Evolutionary conservation across 257 asterid genomes (phyloP), one percentile per base, ranked within the genome.

Genomic region (Penstemon barbatus): DNA sequence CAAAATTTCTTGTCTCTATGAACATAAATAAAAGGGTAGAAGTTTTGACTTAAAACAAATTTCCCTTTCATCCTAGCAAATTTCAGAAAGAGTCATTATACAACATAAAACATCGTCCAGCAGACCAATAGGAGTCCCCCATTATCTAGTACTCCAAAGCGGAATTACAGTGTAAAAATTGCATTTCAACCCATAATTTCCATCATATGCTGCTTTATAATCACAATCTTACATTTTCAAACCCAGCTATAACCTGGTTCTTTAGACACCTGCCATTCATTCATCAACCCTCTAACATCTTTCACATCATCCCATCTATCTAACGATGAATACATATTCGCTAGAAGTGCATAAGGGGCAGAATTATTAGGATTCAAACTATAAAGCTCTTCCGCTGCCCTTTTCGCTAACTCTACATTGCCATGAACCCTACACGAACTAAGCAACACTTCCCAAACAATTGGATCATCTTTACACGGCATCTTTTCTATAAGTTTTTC

Each of bases 261-360:
- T 72, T 89, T 85, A 3, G 41, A 51, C 8, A 83, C 80, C 57
- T 76, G 75, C 69, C 61, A 39, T 66, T 68, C 80, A n/a, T 54
- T 66, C 92, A 85, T 85, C 69, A 72, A 25, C 49, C 70, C 68
- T 75, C 87, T 78, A 48, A 81, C 77, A 56, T 71, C 70, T 55
- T 70, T 79, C 4, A 86, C 95, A 53, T 89, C 95, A 66, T 82
- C 85, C 96, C 96, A 89, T 83, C 89, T 80, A 43, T 77, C 90
- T 37, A 83, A 70, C 3, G 96, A 82, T 42, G 95, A 78, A 68
- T 87, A 87, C 88, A 84, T 83, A 67, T 79, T 83, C 6, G 87
- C 92, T 48, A 89, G 69, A 63, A 87, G 90, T 9, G 84, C 75
- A 52, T 83, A 87, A 8, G 90, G 80, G 0, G 89, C 69, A 1